Evolutionary conservation across 177 flowering plant genomes (phyloP).

Genomic region (Vitis hybrid): DNA sequence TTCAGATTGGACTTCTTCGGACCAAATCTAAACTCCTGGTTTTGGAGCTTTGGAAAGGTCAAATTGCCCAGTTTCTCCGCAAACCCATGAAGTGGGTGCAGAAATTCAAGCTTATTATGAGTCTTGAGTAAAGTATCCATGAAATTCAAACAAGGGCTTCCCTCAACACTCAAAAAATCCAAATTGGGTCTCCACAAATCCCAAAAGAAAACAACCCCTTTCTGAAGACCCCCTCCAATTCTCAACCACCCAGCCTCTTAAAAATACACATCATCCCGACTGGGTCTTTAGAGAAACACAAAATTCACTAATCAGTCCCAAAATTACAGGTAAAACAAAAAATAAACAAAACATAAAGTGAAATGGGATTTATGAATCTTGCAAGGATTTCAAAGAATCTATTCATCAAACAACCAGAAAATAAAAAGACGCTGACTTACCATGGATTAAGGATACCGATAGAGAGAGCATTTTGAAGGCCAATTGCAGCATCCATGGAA

Average conservation of each 20-base stretch:
- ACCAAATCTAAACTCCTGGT: slow-evolving; percentile 29
- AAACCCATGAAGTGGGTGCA: slow-evolving; percentile 51
- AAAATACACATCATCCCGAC: not conserved
- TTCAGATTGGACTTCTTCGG: slow-evolving; percentile 25
- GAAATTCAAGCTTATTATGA: slow-evolving; percentile 57
- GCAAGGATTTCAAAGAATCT: not conserved
- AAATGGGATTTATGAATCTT: not conserved
- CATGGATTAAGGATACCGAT: not conserved
- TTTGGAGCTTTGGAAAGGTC: slow-evolving; percentile 35
- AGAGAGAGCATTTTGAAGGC: not conserved
- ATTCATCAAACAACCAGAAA: not conserved
- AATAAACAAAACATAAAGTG: not conserved
- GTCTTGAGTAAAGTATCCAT: slow-evolving; percentile 78
- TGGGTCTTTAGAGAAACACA: too few relatives aligned
- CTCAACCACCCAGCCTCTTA: not conserved
- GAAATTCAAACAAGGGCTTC: slow-evolving; percentile 9
- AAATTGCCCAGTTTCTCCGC: slow-evolving; percentile 36
- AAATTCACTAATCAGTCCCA: not conserved
- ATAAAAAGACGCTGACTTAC: slow-evolving; percentile 7
- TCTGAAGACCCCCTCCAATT: not conserved
- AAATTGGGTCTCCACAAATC: slow-evolving; percentile 11
- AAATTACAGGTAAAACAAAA: not conserved
- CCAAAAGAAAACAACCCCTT: not conserved
- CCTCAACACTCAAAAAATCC: slow-evolving; percentile 7
- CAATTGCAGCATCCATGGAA: not conserved